Base-by-base conservation (phyloP, 2,329 filamentous ascomycete species). In the Diaporthe aspalathi region DNA sequence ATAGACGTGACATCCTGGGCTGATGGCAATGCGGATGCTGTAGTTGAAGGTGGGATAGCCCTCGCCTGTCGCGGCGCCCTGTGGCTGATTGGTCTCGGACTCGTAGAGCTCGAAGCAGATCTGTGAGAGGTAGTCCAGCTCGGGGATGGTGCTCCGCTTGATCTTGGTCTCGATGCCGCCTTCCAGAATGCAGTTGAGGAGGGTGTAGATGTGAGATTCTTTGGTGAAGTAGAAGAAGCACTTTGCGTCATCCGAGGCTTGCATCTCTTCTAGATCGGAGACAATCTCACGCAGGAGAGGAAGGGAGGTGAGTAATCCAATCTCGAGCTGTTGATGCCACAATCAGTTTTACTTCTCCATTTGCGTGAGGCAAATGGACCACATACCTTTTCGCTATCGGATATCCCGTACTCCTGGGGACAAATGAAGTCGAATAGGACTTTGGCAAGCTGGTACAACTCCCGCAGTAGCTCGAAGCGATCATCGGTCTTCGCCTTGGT, bases 221-320 rank as follows among this genome's bases (percentile, higher is more conserved):
- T 99, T 99, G 74, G 96, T 99, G 82, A 99, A 99, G 84, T 99
- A 99, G 83, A 98, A 94, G 85, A 98, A 98, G 1, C 93, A 95
- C 80, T 98, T 98, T 54, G 95, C 94, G 75, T 97, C 93, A 67
- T 95, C 92, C 0, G 94, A 97, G 4, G 96, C 95, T 82, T 99
- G 96, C 81, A 98, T 94, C 82, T 98, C 95, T 83, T 99, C 97
- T 2, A 99, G 87, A 77, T 99, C 95, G 78, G 95, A 93, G 8
- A 99, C 96, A 76, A 99, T 98, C 82, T 99, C 96, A 80, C 97
- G 97, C 56, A 99, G 89, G 20, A 99, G 86, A 2, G 96, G 97
- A 57, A 99, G 85, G 16, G 95, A 98, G 0, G 96, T 99, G 75
- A 99, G 84, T 1, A 99, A 88, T 2, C 96, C 96, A 80, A 99